A percentile compares a stretch with the other conserved stretches of the same genome.
These are phyloP conservation scores for Musa beccarii DNA, from an alignment of 176 grass and related monocot genomes.

Conservation along the genomic window DNA sequence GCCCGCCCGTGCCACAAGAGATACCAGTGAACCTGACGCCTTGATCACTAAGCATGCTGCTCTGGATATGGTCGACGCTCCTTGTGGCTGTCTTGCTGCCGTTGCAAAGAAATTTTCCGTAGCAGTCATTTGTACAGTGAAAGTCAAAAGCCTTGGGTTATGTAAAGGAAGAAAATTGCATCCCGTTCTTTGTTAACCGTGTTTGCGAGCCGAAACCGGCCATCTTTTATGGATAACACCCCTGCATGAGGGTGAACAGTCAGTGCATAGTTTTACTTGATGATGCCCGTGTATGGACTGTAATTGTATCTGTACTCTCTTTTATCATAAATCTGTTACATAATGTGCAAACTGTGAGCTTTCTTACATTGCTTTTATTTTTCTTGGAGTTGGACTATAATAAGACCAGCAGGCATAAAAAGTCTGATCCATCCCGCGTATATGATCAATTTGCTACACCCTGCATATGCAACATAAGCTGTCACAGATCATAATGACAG, in stretches of 20 bases:
- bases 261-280: neutral
- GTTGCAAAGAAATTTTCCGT: conserved; percentile 3
- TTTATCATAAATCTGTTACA: neutral
- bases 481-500: too few species aligned
- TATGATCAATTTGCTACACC: too few species aligned
- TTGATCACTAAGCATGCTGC: conserved; percentile 21
- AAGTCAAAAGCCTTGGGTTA: conserved; percentile 22
- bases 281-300: neutral
- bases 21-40: conserved; percentile 91
- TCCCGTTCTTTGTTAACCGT: neutral
- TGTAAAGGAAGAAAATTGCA: neutral
- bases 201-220: conserved; percentile 50
- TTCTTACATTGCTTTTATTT: too few species aligned
- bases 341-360: neutral
- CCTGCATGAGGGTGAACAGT: neutral
- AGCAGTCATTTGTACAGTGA: conserved; percentile 38
- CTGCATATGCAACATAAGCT: too few species aligned
- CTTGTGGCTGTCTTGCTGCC: conserved; percentile 29
- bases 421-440: too few species aligned
- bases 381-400: too few species aligned
- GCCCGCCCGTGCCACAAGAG: conserved; percentile 56
- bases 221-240: conserved; percentile 25
- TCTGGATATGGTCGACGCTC: conserved; percentile 23
- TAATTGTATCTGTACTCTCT: neutral
- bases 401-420: too few species aligned